Evolutionary conservation across 2,329 filamentous ascomycete species (phyloP), one percentile per base, ranked within the genome.

Genomic region (Didymella segeticola): DNA sequence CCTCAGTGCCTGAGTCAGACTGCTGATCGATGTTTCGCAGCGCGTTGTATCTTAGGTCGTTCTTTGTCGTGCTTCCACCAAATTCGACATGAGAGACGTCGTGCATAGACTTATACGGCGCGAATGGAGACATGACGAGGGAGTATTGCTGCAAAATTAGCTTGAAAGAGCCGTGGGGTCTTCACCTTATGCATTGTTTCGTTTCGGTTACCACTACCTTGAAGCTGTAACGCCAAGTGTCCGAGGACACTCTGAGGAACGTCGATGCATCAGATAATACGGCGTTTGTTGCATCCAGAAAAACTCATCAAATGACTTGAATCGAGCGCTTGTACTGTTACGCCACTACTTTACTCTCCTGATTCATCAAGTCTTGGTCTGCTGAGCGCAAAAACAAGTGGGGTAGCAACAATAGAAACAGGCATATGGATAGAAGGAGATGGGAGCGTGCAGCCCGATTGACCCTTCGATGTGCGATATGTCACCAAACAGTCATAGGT

Each of bases 1-100:
- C 56, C 43, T 71, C 70, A 1, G 68, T 70, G 48, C 60, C 68
- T 2, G 69, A 68, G 22, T 70, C 68, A 8, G 60, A 64, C 10
- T 62, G 52, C 11, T 55, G 43, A 25, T 65, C 62, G 1, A 53
- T 26, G 29, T 67, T 64, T 10, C 53, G 60, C 30, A 72, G 53
- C 25, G 60, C 55, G 25, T 69, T 56, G 54, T 73, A 73, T 25
- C 47, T 54, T 22, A 60, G 60, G 17, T 67, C 55, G 41, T 56
- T 43, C 49, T 69, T 64, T 43, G 63, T 61, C 9, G 37, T 57
- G 10, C 48, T 55, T 23, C 20, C 25, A 11, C 47, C 52, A 17
- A 53, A 42, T 10, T 45, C 29, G 27, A 59, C 41, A 12, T 55
- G 57, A 4, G 56, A 58, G 10, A 61, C 41, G 38, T 60, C 47